phyloP scores from a whole-genome alignment of 2,329 filamentous ascomycete genomes.

The Trichoderma guizhouense region DNA sequence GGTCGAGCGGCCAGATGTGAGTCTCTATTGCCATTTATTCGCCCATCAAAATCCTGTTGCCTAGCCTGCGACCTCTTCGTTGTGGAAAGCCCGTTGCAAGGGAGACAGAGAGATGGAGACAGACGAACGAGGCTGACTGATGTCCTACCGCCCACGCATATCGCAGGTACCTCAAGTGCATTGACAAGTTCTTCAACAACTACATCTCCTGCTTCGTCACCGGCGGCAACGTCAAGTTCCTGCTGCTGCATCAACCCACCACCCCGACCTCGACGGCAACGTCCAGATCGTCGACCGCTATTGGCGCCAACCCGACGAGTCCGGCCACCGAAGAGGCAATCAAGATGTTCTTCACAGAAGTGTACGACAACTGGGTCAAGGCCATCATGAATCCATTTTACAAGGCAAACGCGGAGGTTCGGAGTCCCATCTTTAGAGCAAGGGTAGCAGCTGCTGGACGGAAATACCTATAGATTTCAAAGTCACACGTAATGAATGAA shows the following conservation, averaged over 20 bases:
- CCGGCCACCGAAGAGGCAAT: constrained; percentile 94
- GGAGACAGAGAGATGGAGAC: background rate
- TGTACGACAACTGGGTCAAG: constrained; percentile 97
- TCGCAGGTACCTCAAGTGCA: constrained; percentile 84
- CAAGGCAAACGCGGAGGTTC: constrained; percentile 76
- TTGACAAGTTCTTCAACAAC: constrained; percentile 95
- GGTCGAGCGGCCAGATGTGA: constrained; percentile 81
- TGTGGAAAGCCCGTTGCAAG: background rate
- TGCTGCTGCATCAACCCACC: constrained; percentile 83
- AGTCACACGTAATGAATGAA: constrained; percentile 10
- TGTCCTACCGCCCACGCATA: background rate
- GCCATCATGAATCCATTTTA: constrained; percentile 98
- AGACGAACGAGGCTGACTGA: background rate
- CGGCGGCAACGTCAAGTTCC: constrained; percentile 86
- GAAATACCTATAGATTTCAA: constrained; percentile 71
- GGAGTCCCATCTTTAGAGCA: constrained; percentile 79
- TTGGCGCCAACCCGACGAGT: constrained; percentile 79
- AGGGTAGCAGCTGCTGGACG: constrained; percentile 83
- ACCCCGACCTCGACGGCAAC: constrained; percentile 39
- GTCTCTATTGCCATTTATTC: constrained; percentile 23
- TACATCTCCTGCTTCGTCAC: constrained; percentile 95
- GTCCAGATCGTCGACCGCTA: constrained; percentile 62
- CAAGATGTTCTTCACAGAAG: constrained; percentile 88
- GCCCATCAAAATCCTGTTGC: no score
- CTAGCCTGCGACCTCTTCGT: background rate